These are phyloP conservation scores for Alternaria alternata DNA, from an alignment of 2,329 filamentous ascomycete species.

Conservation along the genomic window DNA sequence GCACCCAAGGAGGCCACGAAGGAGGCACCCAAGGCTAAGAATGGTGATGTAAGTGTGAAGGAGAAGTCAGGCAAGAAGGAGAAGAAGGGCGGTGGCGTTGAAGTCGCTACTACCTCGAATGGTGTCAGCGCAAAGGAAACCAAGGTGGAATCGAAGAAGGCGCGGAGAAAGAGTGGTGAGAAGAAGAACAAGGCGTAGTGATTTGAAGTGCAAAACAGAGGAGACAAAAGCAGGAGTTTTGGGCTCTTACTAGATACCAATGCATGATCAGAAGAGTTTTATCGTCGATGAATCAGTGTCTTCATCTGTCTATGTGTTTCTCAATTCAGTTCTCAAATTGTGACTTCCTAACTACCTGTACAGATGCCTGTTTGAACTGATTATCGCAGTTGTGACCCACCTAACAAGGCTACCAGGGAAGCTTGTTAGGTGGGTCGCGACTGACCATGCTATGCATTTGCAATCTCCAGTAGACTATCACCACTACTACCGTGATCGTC, in stretches of 20 bases:
- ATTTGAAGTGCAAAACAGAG: background rate
- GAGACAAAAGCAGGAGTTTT: background rate
- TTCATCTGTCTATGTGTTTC: background rate
- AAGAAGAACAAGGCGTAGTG: conserved; percentile 31
- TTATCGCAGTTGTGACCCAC: background rate
- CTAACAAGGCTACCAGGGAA: background rate
- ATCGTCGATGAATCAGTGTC: background rate
- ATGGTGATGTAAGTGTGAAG: conserved; percentile 24
- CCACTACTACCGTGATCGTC: background rate
- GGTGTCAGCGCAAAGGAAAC: conserved; percentile 19
- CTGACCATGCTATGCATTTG: background rate
- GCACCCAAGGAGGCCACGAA: conserved; percentile 13
- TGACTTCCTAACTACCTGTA: background rate
- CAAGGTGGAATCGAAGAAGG: conserved; percentile 25
- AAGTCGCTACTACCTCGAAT: conserved; percentile 17
- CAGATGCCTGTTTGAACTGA: background rate
- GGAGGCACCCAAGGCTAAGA: conserved; percentile 28
- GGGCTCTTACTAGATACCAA: conserved; percentile 6
- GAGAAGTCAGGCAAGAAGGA: conserved; percentile 18
- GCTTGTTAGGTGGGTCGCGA: background rate
- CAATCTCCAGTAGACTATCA: background rate
- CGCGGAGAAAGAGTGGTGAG: conserved; percentile 30
- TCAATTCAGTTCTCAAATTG: background rate
- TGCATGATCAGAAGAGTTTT: background rate
- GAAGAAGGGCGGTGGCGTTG: conserved; percentile 19